Percentiles rank a stretch among this genome's conserved stretches.
These are phyloP conservation scores for Starmerella roubikii DNA, from an alignment of 805 yeast genomes.

Conservation along the genomic window DNA sequence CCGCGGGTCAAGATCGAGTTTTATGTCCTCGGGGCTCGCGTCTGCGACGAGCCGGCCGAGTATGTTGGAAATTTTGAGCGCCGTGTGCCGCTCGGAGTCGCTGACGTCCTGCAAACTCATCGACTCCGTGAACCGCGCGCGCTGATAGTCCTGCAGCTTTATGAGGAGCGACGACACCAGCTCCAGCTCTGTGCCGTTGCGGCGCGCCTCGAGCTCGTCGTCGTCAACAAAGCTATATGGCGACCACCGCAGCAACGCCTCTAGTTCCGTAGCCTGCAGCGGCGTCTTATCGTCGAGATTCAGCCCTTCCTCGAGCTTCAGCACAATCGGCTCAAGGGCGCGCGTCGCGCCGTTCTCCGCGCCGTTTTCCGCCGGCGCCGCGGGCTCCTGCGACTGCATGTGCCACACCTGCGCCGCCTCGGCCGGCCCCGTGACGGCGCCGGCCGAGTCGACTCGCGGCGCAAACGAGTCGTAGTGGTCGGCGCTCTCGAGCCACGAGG, in stretches of 20 bases:
- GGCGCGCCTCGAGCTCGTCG: conserved; percentile 39
- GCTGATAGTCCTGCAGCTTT: conserved; percentile 39
- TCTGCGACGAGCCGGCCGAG: conserved; percentile 34
- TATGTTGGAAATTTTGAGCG: conserved; percentile 25
- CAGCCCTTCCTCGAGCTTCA: not conserved
- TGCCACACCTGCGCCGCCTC: conserved; percentile 17
- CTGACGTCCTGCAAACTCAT: conserved; percentile 19
- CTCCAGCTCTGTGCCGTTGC: conserved; percentile 32
- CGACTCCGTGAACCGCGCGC: conserved; percentile 29
- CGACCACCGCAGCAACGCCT: conserved; percentile 36
- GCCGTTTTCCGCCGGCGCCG: not conserved
- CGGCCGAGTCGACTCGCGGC: conserved; percentile 49
- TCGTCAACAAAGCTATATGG: conserved; percentile 37
- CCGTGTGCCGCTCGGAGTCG: conserved; percentile 26
- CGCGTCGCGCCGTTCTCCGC: not conserved
- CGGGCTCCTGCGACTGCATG: conserved; percentile 4
- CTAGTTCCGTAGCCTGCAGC: conserved; percentile 7
- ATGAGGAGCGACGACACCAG: conserved; percentile 31
- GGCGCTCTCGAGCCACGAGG: conserved; percentile 46
- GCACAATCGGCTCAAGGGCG: not conserved
- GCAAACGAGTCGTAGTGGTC: conserved; percentile 45
- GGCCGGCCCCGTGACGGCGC: conserved; percentile 25
- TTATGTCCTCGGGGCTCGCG: conserved; percentile 18
- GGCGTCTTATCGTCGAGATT: not conserved
- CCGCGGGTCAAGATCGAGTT: conserved; percentile 20